These are phyloP conservation scores for Thermochaetoides thermophila DNA, from an alignment of 495 filamentous ascomycete genomes.

Conservation along the genomic window DNA sequence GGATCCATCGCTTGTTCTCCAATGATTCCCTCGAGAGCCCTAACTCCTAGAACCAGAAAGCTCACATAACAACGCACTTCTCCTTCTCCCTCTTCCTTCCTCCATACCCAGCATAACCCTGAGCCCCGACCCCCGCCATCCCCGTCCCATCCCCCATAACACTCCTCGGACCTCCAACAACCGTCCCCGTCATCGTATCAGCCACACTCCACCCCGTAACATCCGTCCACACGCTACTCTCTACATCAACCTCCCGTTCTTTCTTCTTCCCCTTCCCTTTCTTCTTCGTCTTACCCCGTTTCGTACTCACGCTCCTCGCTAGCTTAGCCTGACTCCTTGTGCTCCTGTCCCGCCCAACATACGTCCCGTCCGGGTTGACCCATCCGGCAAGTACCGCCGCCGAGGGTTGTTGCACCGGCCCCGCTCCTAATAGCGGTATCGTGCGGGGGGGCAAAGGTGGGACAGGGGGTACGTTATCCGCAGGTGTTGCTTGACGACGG, in stretches of 20 bases:
- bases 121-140: neutral
- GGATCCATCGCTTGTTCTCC: too few species aligned
- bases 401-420: too few species aligned
- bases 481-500: too few species aligned
- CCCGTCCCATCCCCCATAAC: neutral
- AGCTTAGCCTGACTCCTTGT: too few species aligned
- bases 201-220: slow-evolving; percentile 19
- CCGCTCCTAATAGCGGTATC: too few species aligned
- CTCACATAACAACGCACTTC: slow-evolving; percentile 41
- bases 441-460: too few species aligned
- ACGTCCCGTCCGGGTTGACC: too few species aligned
- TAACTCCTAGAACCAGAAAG: neutral
- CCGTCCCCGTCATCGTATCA: slow-evolving; percentile 4
- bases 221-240: slow-evolving; percentile 35
- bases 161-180: neutral
- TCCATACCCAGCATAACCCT: neutral
- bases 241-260: slow-evolving; percentile 21
- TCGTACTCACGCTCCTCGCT: slow-evolving; percentile 30
- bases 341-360: too few species aligned
- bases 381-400: too few species aligned
- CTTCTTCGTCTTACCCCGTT: slow-evolving; percentile 19
- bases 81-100: slow-evolving; percentile 20
- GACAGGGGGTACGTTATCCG: too few species aligned
- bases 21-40: neutral
- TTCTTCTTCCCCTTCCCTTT: slow-evolving; percentile 17